Base-by-base conservation (phyloP, 306 rosid genomes). In the Begonia fuchsioides region DNA sequence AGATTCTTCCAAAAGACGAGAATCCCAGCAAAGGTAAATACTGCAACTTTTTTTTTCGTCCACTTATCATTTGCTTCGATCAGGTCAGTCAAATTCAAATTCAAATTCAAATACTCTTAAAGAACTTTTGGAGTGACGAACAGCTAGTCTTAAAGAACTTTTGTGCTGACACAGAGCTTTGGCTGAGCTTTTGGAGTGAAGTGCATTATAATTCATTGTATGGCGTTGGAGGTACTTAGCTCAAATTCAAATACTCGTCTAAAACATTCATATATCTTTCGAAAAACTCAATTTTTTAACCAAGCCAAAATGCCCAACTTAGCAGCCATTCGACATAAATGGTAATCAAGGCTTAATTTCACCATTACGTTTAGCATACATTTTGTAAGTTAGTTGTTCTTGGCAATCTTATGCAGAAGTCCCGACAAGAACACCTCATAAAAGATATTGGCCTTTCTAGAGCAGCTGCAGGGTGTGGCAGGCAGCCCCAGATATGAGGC, bases 101-200 rank as follows among this genome's bases (percentile, higher is more conserved):
- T n/a, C n/a, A n/a, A n/a, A n/a, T n/a, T n/a, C n/a, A n/a, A n/a
- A n/a, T n/a, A n/a, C n/a, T n/a, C n/a, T n/a, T n/a, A n/a, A n/a
- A n/a, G n/a, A n/a, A n/a, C n/a, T n/a, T n/a, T n/a, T n/a, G n/a
- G 35, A 26, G 35, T 26, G 35, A 26, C 5, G 32, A 20, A 20
- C 32, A 2, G 32, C 32, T 20, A 20, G 3, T 20, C 32, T 20
- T 20, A 20, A 20, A 20, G 32, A 3, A 20, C 32, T 1, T 20
- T 20, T 49, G 11, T 43, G 5, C 49, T 47, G 68, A 26, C 52
- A 90, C 35, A 26, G 98, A 90, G 68, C 55, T 90, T 50, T 90
- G 98, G 98, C 75, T 90, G 50, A 90, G 98, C 85, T 90, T 90
- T 73, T 90, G 98, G 98, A 81, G 98, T 56, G 98, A 90, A 73